Evolutionary conservation across 2,329 filamentous ascomycete genomes (phyloP).

Genomic region (Metarhizium anisopliae): DNA sequence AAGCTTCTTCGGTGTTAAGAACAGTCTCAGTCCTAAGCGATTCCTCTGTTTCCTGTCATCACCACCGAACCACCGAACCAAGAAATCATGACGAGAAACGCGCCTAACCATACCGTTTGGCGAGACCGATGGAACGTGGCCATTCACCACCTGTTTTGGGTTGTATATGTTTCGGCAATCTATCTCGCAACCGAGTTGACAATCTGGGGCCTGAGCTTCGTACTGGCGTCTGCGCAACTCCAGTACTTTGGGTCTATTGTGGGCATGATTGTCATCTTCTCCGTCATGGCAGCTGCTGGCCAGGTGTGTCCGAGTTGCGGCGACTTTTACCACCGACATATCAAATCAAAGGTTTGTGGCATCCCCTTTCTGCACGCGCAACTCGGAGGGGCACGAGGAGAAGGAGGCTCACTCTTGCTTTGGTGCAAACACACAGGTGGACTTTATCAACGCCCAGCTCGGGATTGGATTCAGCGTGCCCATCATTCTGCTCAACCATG

Average conservation of each 20-base stretch:
- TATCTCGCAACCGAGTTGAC: constrained; percentile 34
- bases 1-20: constrained; percentile 4
- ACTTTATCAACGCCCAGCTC: constrained; percentile 42
- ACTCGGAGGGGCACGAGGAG: neutral
- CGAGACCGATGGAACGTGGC: constrained; percentile 6
- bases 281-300: constrained; percentile 20
- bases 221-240: constrained; percentile 21
- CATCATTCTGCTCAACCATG: constrained; percentile 34
- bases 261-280: constrained; percentile 35
- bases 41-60: neutral
- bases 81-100: constrained; percentile 1
- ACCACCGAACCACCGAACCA: constrained; percentile 3
- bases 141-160: constrained; percentile 8
- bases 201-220: constrained; percentile 33
- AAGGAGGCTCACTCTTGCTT: neutral
- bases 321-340: constrained; percentile 17
- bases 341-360: constrained; percentile 25
- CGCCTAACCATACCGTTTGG: constrained; percentile 8
- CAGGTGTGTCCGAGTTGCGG: constrained; percentile 12
- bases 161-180: constrained; percentile 26
- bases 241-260: constrained; percentile 39
- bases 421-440: constrained; percentile 24
- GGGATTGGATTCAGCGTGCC: constrained; percentile 42
- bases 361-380: neutral
- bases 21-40: constrained; percentile 2